Evolutionary conservation across 1,284 basidiomycete genomes (phyloP).

Genomic region (Acaromyces ingoldii): DNA sequence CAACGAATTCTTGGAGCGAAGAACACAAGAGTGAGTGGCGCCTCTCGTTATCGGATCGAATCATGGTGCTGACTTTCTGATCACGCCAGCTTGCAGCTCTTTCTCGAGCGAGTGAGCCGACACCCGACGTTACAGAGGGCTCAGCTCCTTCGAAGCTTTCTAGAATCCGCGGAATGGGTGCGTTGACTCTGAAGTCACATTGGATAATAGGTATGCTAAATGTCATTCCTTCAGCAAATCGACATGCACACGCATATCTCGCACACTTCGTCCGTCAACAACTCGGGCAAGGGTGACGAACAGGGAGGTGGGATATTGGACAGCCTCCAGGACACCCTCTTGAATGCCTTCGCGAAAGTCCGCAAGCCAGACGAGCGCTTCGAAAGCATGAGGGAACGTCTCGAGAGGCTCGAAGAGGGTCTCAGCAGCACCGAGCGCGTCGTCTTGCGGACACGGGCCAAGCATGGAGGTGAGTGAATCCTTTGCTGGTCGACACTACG

Average conservation of each 20-base stretch:
- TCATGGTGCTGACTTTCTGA: background rate
- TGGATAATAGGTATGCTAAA: background rate
- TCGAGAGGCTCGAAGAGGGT: constrained; percentile 93
- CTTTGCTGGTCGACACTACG: no score
- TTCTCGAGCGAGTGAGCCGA: constrained; percentile 79
- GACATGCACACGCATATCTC: constrained; percentile 49
- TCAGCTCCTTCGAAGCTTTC: constrained; percentile 80
- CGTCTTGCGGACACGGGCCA: constrained; percentile 18
- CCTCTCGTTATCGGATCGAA: background rate
- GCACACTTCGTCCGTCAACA: constrained; percentile 10
- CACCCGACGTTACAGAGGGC: constrained; percentile 94
- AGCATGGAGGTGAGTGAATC: constrained; percentile 65
- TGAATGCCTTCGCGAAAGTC: constrained; percentile 90
- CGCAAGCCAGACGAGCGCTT: constrained; percentile 96
- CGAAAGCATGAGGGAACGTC: constrained; percentile 77
- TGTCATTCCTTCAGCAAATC: constrained; percentile 25
- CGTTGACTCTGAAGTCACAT: constrained; percentile 54
- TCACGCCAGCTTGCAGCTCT: constrained; percentile 84
- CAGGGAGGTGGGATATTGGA: constrained; percentile 55
- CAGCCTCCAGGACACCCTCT: constrained; percentile 86
- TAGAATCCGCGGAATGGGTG: constrained; percentile 97
- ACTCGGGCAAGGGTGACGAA: constrained; percentile 6
- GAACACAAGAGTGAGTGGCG: constrained; percentile 72
- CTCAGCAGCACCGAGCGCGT: constrained; percentile 66
- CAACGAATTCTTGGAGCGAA: constrained; percentile 88